Evolutionary conservation across 139 green algal genomes (phyloP), one percentile per base, ranked within the genome.

Genomic region (Chlamydomonas sp.): DNA sequence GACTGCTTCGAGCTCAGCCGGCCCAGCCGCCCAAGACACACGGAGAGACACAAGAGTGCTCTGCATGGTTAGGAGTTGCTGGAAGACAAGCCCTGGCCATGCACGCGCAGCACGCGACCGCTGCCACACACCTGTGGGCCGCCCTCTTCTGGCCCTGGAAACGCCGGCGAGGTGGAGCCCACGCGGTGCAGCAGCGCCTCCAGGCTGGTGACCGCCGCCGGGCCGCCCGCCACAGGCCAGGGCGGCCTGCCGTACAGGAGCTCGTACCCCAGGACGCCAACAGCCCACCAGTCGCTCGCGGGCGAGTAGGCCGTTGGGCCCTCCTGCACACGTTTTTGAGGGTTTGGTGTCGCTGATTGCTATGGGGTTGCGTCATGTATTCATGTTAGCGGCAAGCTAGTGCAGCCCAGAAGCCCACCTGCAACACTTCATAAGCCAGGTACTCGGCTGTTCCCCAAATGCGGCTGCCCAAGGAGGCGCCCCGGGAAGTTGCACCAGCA

Each of bases 201-300:
- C 72, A 87, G 69, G 49, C 2, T 66, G 71, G n/a, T n/a, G 20
- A 4, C 71, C n/a, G 5, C 3, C 1, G 10, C 12, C 61, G 60
- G 71, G 4, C 58, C 82, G 17, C n/a, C 75, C 31, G 31, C 31
- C 31, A 49, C 31, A 49, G 31, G 31, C 15, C 49, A 87, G n/a
- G 83, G 83, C 12, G 83, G 6, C 62, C 63, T 80, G 73, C 83
- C 83, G 83, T 87, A 87, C 83, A 87, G 63, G 6, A 87, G 73
- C 73, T 87, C 83, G 61, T 87, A 87, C 61, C 17, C 8, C 73
- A 87, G 73, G 62, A 87, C 74, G 31, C 83, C 83, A 6, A 87
- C 73, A 3, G 83, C 73, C 83, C 83, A 87, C 83, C 83, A 87
- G 83, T 87, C 83, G 17, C 68, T 80, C 0, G 83, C 83, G 49